phyloP scores from a whole-genome alignment of 768 basidiomycete species.

The Chalciporus chontae region DNA sequence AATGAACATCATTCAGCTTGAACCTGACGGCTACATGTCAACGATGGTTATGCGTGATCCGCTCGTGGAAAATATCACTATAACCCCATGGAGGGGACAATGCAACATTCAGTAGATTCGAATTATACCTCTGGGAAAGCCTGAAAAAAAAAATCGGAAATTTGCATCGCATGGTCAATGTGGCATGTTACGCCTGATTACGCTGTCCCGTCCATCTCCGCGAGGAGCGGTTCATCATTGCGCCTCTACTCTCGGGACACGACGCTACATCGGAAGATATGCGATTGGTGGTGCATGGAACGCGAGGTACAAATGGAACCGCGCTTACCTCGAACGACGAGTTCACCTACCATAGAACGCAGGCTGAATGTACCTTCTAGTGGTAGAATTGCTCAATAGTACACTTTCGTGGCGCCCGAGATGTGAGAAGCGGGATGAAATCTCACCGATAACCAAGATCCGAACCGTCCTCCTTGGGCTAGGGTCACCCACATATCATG shows the following conservation, averaged over 20 bases:
- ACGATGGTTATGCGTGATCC: conserved; percentile 10
- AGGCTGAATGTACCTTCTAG: conserved; percentile 7
- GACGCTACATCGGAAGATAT: conserved; percentile 5
- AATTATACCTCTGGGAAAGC: conserved; percentile 3
- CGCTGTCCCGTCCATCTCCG: conserved; percentile 3
- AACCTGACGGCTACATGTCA: conserved; percentile 8
- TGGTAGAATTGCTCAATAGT: neutral
- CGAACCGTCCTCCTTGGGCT: conserved; percentile 14
- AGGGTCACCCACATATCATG: neutral
- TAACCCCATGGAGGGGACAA: conserved; percentile 24
- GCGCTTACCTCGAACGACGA: neutral
- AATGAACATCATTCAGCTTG: conserved; percentile 4
- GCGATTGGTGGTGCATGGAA: neutral
- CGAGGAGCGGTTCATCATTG: conserved; percentile 4
- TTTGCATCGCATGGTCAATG: conserved; percentile 9
- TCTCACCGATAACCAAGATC: conserved; percentile 12
- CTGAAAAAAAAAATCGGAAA: conserved; percentile 1
- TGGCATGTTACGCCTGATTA: conserved; percentile 8
- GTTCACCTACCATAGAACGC: conserved; percentile 8
- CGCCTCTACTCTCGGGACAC: conserved; percentile 1
- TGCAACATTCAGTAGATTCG: conserved; percentile 18
- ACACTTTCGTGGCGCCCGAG: neutral
- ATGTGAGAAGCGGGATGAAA: neutral
- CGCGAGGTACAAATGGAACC: conserved; percentile 6
- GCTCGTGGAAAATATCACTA: conserved; percentile 10